phyloP scores from a whole-genome alignment of 2,329 filamentous ascomycete species.

The Eurotiales sp. region DNA sequence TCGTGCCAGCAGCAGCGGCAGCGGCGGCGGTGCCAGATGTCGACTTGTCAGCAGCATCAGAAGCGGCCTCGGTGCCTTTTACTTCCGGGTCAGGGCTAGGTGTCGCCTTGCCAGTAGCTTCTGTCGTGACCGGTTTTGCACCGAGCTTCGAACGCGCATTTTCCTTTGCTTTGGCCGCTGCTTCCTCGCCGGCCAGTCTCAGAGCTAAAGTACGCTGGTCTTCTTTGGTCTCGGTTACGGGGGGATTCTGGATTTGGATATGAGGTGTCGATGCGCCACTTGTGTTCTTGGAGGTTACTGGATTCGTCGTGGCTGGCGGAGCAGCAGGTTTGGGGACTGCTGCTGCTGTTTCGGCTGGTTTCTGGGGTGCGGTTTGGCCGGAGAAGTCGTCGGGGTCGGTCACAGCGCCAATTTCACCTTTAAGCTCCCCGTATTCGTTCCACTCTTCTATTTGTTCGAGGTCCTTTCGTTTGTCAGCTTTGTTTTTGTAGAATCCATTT shows the following conservation, averaged over 20 bases:
- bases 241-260: conserved; percentile 41
- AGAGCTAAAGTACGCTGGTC: conserved; percentile 37
- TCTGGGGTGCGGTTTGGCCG: conserved; percentile 23
- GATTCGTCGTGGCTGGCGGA: neutral
- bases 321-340: conserved; percentile 19
- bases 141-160: conserved; percentile 18
- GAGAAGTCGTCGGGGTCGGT: conserved; percentile 32
- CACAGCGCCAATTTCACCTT: conserved; percentile 65
- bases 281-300: conserved; percentile 8
- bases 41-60: neutral
- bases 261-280: conserved; percentile 17
- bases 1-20: neutral
- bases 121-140: conserved; percentile 14
- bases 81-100: conserved; percentile 15
- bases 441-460: conserved; percentile 93
- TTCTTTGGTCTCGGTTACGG: conserved; percentile 31
- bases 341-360: conserved; percentile 22
- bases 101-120: conserved; percentile 14
- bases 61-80: conserved; percentile 17
- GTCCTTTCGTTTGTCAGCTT: conserved; percentile 58
- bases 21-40: neutral
- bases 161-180: conserved; percentile 36
- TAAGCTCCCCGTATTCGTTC: conserved; percentile 97
- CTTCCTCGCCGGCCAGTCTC: conserved; percentile 42
- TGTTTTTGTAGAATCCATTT: neutral